Percentiles rank a stretch among this genome's conserved stretches.
These are phyloP conservation scores for Chrysochromulina parva DNA, from an alignment of 78 protist species.

Conservation along the genomic window DNA sequence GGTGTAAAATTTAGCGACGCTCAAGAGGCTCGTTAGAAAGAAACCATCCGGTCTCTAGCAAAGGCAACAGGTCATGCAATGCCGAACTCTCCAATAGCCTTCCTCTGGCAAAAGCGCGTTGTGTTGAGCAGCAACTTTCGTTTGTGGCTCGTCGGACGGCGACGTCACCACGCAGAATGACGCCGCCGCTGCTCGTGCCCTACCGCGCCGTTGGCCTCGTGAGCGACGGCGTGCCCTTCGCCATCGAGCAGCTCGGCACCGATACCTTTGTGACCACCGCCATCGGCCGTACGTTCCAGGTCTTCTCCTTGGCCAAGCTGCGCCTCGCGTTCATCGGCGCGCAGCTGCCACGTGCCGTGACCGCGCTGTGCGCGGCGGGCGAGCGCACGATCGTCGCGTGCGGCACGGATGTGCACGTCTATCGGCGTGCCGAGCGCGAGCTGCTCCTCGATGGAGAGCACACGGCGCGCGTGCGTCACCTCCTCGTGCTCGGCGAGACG, in stretches of 20 bases:
- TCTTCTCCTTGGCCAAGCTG: neutral
- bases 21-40: too few relatives aligned
- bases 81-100: too few relatives aligned
- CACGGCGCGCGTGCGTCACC: neutral
- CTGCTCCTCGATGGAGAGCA: neutral
- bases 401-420: neutral
- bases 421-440: neutral
- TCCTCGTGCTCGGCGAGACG: neutral
- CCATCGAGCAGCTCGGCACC: neutral
- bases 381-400: neutral
- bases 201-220: slow-evolving; percentile 25
- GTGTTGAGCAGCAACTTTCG: too few relatives aligned
- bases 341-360: neutral
- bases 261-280: slow-evolving; percentile 28
- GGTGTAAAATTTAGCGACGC: too few relatives aligned
- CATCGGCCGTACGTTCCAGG: slow-evolving; percentile 30
- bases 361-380: neutral
- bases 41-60: too few relatives aligned
- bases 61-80: too few relatives aligned
- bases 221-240: neutral
- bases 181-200: neutral
- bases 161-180: neutral
- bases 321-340: slow-evolving; percentile 8
- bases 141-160: too few relatives aligned
- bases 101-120: too few relatives aligned